Percentiles rank a stretch among this genome's conserved stretches.
phyloP scores from a whole-genome alignment of 768 basidiomycete genomes.

The Lactarius trivialis region DNA sequence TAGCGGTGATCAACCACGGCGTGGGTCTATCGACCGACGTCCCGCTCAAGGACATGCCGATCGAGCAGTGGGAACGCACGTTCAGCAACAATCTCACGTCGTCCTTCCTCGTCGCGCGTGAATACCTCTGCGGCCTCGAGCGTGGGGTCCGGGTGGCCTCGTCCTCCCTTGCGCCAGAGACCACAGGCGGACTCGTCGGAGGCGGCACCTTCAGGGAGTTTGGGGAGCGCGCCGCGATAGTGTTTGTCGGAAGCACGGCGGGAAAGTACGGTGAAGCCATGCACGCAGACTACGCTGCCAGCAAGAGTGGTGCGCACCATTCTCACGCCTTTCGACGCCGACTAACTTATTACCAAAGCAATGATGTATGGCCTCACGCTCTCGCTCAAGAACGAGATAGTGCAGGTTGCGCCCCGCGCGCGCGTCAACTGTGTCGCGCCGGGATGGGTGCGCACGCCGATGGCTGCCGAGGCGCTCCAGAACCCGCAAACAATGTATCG shows the following conservation, averaged over 20 bases:
- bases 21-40: slow-evolving; percentile 41
- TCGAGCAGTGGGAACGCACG: slow-evolving; percentile 58
- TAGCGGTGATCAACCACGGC: slow-evolving; percentile 58
- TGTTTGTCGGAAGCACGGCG: slow-evolving; percentile 64
- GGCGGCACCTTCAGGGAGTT: too few relatives aligned
- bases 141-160: not conserved
- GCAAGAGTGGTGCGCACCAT: slow-evolving; percentile 67
- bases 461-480: slow-evolving; percentile 51
- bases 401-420: slow-evolving; percentile 61
- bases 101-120: slow-evolving; percentile 59
- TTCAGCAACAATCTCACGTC: slow-evolving; percentile 59
- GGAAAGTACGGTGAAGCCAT: slow-evolving; percentile 69
- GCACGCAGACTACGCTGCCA: slow-evolving; percentile 59
- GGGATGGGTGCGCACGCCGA: slow-evolving; percentile 53
- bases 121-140: slow-evolving; percentile 46
- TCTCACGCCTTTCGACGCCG: not conserved
- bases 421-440: slow-evolving; percentile 68
- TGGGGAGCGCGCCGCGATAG: slow-evolving; percentile 46
- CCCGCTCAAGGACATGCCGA: slow-evolving; percentile 49
- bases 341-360: slow-evolving; percentile 33
- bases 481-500: slow-evolving; percentile 48
- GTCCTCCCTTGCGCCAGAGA: too few relatives aligned
- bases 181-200: slow-evolving; percentile 24
- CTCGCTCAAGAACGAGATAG: slow-evolving; percentile 74
- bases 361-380: slow-evolving; percentile 69